These are phyloP conservation scores for Dendrocalamus latiflorus DNA, from an alignment of 202 grass and related monocot genomes.

Conservation along the genomic window DNA sequence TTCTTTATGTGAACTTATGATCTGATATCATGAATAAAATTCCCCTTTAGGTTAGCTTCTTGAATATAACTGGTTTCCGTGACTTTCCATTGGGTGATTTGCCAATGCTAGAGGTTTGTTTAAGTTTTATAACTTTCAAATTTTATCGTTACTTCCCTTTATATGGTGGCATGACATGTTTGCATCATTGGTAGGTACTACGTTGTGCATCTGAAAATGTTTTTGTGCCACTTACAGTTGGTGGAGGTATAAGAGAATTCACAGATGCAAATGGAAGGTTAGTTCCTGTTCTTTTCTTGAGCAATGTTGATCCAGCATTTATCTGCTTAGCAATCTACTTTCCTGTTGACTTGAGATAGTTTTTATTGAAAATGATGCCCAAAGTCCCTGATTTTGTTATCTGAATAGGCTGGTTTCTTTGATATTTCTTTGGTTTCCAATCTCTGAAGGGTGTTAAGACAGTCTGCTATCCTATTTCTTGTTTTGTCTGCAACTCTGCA, in stretches of 20 bases:
- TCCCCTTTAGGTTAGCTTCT: conserved; percentile 79
- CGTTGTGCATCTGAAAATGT: conserved; percentile 84
- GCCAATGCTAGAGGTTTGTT: conserved; percentile 94
- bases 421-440: not conserved
- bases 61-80: conserved; percentile 99
- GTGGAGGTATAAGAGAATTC: conserved; percentile 97
- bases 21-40: conserved; percentile 32
- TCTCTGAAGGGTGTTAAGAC: not conserved
- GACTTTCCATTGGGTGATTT: conserved; percentile 97
- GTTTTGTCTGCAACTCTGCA: conserved; percentile 7
- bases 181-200: conserved; percentile 56
- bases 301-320: not conserved
- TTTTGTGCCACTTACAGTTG: conserved; percentile 99
- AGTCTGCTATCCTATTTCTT: not conserved
- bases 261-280: conserved; percentile 93
- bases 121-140: conserved; percentile 3
- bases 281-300: conserved; percentile 4
- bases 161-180: conserved; percentile 23
- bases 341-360: conserved; percentile 16
- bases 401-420: conserved; percentile 4
- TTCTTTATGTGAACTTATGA: conserved; percentile 8
- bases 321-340: conserved; percentile 1
- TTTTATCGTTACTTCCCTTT: not conserved
- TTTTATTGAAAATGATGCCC: conserved; percentile 7
- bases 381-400: not conserved